Evolutionary conservation across 805 yeast genomes (phyloP), one percentile per base, ranked within the genome.

Genomic region (Cyberlindnera petersonii): DNA sequence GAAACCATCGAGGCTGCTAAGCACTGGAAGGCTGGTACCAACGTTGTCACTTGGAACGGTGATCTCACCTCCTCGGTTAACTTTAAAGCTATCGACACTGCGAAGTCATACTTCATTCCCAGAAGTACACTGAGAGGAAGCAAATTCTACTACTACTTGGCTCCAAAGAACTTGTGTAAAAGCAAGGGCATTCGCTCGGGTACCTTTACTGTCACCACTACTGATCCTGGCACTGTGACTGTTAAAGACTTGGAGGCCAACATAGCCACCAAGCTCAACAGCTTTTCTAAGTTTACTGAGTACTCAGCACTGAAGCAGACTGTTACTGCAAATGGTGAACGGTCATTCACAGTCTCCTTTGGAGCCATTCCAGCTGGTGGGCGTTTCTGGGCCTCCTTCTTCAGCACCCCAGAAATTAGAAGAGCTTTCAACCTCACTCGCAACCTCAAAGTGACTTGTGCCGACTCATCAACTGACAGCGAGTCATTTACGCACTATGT

Each of bases 121-220:
- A 37, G 50, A 40, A 31, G 37, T 22, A 40, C 47, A 4, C 43
- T 46, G 50, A 33, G 41, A 26, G 47, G 47, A 10, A 47, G 43
- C 27, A 26, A 24, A 16, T 40, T 40, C 31, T 40, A 32, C 35
- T 43, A 43, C 33, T 46, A 33, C 33, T 10, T 27, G 29, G 21
- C 43, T 8, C 43, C 41, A 9, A 10, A 15, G 2, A 13, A 29
- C 9, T 6, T 38, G 5, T 43, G 49, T 30, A 10, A 15, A n/a
- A 31, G 28, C n/a, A 26, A 32, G 6, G 31, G 17, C 6, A 31
- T 43, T 28, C 20, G 26, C 2, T 23, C 35, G 13, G 49, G 49
- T 18, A 30, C 42, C 4, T 35, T 46, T 31, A 37, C 37, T 2
- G 15, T 39, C 24, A 22, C 37, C 3, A 11, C 34, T 13, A 9